phyloP scores from a whole-genome alignment of 2,329 filamentous ascomycete species.

The Curvularia sp. region DNA sequence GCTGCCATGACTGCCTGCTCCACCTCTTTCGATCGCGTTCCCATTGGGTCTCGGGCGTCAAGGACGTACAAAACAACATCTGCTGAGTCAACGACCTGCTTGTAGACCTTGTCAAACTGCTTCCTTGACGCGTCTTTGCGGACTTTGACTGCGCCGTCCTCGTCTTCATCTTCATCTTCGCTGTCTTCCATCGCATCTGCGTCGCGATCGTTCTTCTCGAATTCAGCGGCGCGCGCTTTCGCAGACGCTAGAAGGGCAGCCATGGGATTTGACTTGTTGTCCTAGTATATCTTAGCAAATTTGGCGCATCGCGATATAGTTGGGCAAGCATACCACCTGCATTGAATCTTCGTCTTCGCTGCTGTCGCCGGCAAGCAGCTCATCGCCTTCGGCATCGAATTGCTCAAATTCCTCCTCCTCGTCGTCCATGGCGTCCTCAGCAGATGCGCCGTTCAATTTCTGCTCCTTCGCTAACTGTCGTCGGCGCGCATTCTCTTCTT shows the following conservation, averaged over 20 bases:
- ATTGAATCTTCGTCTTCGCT: slow-evolving; percentile 64
- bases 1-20: slow-evolving; percentile 93
- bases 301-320: not conserved
- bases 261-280: slow-evolving; percentile 84
- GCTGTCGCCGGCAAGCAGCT: slow-evolving; percentile 56
- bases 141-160: slow-evolving; percentile 42
- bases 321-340: slow-evolving; percentile 56
- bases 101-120: slow-evolving; percentile 95
- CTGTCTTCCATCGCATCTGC: slow-evolving; percentile 66
- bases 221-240: slow-evolving; percentile 76
- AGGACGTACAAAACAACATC: slow-evolving; percentile 94
- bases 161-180: slow-evolving; percentile 59
- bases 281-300: slow-evolving; percentile 44
- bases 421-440: slow-evolving; percentile 48
- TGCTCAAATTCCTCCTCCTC: slow-evolving; percentile 48
- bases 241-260: slow-evolving; percentile 89
- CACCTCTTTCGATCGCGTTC: slow-evolving; percentile 87
- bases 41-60: slow-evolving; percentile 89
- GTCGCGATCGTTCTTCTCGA: slow-evolving; percentile 69
- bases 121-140: slow-evolving; percentile 73
- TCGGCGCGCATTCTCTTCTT: slow-evolving; percentile 73
- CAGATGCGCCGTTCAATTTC: slow-evolving; percentile 47
- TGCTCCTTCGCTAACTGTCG: slow-evolving; percentile 70
- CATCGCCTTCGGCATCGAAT: slow-evolving; percentile 62
- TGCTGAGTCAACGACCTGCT: slow-evolving; percentile 85